Conservation (phyloP, 148 eudicot genomes). For the Silene conica region DNA sequence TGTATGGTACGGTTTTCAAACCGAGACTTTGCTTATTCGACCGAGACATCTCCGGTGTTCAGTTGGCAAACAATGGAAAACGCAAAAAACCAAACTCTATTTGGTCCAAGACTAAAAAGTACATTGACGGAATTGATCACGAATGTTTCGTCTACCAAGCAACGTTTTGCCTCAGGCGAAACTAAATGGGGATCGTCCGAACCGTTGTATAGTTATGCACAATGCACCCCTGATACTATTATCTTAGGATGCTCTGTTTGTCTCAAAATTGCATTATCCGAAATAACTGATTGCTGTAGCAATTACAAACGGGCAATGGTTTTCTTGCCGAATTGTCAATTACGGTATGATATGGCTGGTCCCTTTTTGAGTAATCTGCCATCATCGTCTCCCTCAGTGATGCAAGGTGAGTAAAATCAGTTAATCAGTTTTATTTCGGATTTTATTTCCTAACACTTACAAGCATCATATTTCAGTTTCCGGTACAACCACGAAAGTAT, state of each 20-base stretch:
- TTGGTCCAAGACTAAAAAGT: neutral
- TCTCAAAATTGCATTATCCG: neutral
- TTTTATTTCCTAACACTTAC: no score
- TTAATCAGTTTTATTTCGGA: no score
- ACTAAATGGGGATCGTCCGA: neutral
- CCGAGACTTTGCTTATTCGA: conserved; percentile 3
- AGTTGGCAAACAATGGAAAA: neutral
- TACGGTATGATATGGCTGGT: neutral
- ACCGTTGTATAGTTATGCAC: neutral
- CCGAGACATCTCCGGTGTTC: neutral
- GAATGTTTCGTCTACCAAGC: neutral
- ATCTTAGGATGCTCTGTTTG: neutral
- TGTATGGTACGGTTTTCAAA: conserved; percentile 27
- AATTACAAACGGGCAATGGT: neutral
- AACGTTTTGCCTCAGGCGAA: neutral
- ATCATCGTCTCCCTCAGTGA: neutral
- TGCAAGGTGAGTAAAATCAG: neutral
- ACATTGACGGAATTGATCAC: neutral
- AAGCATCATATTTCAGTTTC: no score
- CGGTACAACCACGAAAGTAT: neutral
- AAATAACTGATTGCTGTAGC: neutral
- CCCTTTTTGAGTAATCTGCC: neutral
- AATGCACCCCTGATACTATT: neutral
- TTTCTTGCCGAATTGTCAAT: neutral
- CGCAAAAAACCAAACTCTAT: neutral